These are phyloP conservation scores for Gentiana dahurica DNA, from an alignment of 257 asterid genomes.

Conservation along the genomic window DNA sequence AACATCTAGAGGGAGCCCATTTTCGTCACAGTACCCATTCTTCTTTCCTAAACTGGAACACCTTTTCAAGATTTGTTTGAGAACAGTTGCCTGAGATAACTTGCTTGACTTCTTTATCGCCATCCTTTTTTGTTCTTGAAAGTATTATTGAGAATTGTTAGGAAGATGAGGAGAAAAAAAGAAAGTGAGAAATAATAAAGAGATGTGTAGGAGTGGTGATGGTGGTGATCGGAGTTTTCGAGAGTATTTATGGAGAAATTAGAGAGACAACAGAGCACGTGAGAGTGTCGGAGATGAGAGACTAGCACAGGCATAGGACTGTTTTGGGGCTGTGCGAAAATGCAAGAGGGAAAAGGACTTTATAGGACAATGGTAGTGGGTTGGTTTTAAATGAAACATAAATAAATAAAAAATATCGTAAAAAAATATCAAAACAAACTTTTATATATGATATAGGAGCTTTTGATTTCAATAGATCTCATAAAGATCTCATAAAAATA, in stretches of 20 bases:
- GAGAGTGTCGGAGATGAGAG: slow-evolving; percentile 5
- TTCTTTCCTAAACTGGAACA: slow-evolving; percentile 45
- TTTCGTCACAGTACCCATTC: slow-evolving; percentile 15
- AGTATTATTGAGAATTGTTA: background rate
- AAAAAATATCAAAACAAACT: no score
- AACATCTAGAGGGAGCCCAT: slow-evolving; percentile 30
- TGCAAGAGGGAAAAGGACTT: slow-evolving; percentile 25
- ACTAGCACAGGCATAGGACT: no score
- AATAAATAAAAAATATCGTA: no score
- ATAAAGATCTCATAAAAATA: no score
- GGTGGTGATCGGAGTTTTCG: slow-evolving; percentile 5
- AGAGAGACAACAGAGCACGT: slow-evolving; percentile 10
- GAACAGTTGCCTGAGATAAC: slow-evolving; percentile 24
- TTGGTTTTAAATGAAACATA: no score
- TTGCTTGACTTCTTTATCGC: slow-evolving; percentile 29
- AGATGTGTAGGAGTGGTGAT: slow-evolving; percentile 7
- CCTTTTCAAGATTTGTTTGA: slow-evolving; percentile 33
- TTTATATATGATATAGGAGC: no score
- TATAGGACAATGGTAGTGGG: slow-evolving; percentile 17
- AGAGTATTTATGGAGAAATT: slow-evolving; percentile 30
- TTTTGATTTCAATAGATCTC: no score
- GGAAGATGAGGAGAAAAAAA: background rate
- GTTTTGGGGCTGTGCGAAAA: slow-evolving; percentile 6
- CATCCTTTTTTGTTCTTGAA: slow-evolving; percentile 14
- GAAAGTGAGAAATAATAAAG: background rate